These are phyloP conservation scores for Colletotrichum coccodes DNA, from an alignment of 2,329 filamentous ascomycete species.

Conservation along the genomic window DNA sequence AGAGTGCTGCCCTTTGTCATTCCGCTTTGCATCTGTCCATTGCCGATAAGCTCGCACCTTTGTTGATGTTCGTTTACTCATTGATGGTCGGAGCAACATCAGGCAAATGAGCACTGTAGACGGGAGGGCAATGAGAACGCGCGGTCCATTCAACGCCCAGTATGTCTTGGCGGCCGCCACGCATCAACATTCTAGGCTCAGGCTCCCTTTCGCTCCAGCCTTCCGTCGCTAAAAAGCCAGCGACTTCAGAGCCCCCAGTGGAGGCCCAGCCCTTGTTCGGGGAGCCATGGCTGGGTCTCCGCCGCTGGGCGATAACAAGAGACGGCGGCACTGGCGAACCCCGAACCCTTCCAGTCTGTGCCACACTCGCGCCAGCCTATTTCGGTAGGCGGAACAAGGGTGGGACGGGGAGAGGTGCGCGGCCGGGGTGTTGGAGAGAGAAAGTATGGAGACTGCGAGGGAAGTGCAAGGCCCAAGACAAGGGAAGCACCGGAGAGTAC, in stretches of 20 bases:
- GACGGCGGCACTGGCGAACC: background rate
- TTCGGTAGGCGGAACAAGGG: slow-evolving; percentile 12
- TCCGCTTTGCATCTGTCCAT: background rate
- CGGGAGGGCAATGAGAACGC: background rate
- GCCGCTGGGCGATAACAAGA: slow-evolving; percentile 4
- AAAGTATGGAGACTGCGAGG: background rate
- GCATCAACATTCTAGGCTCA: background rate
- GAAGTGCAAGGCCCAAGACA: background rate
- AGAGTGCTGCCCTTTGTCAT: background rate
- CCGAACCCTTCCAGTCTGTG: slow-evolving; percentile 21
- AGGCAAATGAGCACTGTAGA: background rate
- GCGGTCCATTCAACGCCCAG: background rate
- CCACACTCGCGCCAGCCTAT: slow-evolving; percentile 22
- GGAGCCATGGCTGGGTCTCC: slow-evolving; percentile 17
- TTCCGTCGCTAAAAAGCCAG: background rate
- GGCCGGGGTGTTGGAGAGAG: background rate
- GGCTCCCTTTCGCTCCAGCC: background rate
- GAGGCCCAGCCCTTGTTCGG: slow-evolving; percentile 21
- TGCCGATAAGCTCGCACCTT: no score
- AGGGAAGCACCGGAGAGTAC: slow-evolving; percentile 1
- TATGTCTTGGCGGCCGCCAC: background rate
- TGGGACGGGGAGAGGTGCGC: background rate
- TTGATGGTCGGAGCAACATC: no score
- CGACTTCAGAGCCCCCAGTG: background rate
- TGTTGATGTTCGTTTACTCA: background rate